These are phyloP conservation scores for Scheffersomyces lignicola DNA, from an alignment of 1,139 yeast genomes.

Conservation along the genomic window DNA sequence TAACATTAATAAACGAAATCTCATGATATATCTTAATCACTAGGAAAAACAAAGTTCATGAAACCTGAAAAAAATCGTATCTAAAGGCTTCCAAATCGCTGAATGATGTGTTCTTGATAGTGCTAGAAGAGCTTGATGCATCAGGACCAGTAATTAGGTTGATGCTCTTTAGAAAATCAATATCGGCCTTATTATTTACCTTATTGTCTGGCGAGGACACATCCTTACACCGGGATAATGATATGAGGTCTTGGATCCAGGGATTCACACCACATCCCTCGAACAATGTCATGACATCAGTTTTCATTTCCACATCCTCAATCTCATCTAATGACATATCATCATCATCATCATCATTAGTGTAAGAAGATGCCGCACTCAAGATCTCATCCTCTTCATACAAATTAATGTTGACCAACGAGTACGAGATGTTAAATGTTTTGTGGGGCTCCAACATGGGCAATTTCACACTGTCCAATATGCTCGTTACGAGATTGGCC, in stretches of 20 bases:
- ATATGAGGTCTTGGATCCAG: constrained; percentile 2
- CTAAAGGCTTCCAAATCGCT: constrained; percentile 2
- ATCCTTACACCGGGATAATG: too few species aligned
- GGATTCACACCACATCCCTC: too few species aligned
- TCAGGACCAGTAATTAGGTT: too few species aligned
- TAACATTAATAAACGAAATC: neutral
- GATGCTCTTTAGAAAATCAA: too few species aligned
- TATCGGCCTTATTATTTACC: too few species aligned
- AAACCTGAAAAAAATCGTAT: neutral
- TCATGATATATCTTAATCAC: neutral
- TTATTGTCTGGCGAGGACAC: too few species aligned
- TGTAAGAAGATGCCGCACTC: constrained; percentile 1
- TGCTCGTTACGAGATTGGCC: neutral
- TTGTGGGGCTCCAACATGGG: too few species aligned
- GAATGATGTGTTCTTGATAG: too few species aligned
- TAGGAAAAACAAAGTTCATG: constrained; percentile 1
- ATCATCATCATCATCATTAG: constrained; percentile 1
- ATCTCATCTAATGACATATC: neutral
- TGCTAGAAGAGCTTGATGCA: too few species aligned
- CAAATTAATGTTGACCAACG: constrained; percentile 1
- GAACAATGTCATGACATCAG: too few species aligned
- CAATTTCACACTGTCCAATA: neutral
- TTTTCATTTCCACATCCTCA: neutral
- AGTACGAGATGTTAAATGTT: neutral
- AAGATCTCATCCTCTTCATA: constrained; percentile 3